Evolutionary conservation across 2,329 filamentous ascomycete species (phyloP).

Genomic region (Paecilomyces sp.): DNA sequence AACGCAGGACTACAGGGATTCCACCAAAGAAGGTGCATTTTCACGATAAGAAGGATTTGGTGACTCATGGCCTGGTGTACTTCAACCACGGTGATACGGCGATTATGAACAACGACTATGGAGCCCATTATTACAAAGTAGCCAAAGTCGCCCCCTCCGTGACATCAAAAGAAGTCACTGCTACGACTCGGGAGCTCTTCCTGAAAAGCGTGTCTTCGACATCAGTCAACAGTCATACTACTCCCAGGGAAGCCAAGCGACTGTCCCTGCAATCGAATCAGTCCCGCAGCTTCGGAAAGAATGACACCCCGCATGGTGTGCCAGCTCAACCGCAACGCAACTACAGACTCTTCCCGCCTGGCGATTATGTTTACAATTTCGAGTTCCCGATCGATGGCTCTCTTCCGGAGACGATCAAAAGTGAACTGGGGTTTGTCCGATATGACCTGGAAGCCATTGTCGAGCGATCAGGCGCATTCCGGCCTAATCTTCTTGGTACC

Average conservation of each 20-base stretch:
- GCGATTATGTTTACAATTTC: conserved; percentile 67
- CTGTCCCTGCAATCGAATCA: conserved; percentile 75
- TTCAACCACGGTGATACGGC: conserved; percentile 58
- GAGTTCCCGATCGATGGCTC: conserved; percentile 76
- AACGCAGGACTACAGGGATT: conserved; percentile 50
- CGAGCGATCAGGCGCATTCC: conserved; percentile 82
- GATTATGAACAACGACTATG: conserved; percentile 51
- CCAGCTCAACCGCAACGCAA: conserved; percentile 64
- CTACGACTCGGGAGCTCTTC: conserved; percentile 23
- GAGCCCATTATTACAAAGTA: conserved; percentile 56
- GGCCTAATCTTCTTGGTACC: conserved; percentile 73
- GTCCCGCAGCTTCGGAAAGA: conserved; percentile 77
- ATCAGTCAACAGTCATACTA: conserved; percentile 38
- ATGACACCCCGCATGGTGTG: conserved; percentile 53
- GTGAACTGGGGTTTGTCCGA: conserved; percentile 77
- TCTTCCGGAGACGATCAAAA: conserved; percentile 74
- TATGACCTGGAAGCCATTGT: conserved; percentile 82
- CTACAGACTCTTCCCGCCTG: conserved; percentile 77
- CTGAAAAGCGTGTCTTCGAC: conserved; percentile 30
- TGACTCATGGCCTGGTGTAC: conserved; percentile 85
- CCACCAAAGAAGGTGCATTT: conserved; percentile 79
- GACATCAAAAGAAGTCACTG: conserved; percentile 18
- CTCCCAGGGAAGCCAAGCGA: conserved; percentile 50
- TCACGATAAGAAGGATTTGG: conserved; percentile 74
- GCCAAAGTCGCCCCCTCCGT: conserved; percentile 28